phyloP scores from a whole-genome alignment of 148 eudicot genomes.

The Silene latifolia region DNA sequence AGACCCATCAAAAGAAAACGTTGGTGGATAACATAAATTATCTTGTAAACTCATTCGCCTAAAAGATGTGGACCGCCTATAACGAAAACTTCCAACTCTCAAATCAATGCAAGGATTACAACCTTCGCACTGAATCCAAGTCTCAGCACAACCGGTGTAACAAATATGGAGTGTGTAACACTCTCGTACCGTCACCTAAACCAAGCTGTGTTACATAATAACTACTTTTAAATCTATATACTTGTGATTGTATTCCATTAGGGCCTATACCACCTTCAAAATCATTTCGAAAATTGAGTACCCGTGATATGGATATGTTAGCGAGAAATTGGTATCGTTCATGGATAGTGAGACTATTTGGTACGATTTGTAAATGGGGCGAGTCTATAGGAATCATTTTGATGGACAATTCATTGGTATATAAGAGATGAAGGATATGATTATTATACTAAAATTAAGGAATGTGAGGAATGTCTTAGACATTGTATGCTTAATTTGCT shows the following conservation, averaged over 20 bases:
- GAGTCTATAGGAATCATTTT: slow-evolving; percentile 6
- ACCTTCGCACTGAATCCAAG: slow-evolving; percentile 23
- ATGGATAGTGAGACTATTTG: neutral
- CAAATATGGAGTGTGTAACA: neutral
- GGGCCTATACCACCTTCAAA: neutral
- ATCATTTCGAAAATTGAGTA: neutral
- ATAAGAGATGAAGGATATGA: neutral
- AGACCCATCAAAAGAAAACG: neutral
- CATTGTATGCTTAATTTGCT: neutral
- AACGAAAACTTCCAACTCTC: neutral
- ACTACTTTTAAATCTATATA: neutral
- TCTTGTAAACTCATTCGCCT: neutral
- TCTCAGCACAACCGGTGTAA: slow-evolving; percentile 11
- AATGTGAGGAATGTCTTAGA: neutral
- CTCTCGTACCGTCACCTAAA: neutral
- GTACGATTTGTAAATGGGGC: neutral
- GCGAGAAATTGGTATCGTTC: neutral
- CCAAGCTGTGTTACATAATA: slow-evolving; percentile 1
- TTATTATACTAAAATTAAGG: neutral
- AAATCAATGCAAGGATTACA: slow-evolving; percentile 15
- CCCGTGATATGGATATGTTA: neutral
- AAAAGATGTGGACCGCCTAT: neutral
- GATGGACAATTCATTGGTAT: neutral
- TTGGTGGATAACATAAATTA: neutral
- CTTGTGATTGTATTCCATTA: neutral